Conservation (phyloP, 768 basidiomycete genomes). For the Naematelia aurantialba region DNA sequence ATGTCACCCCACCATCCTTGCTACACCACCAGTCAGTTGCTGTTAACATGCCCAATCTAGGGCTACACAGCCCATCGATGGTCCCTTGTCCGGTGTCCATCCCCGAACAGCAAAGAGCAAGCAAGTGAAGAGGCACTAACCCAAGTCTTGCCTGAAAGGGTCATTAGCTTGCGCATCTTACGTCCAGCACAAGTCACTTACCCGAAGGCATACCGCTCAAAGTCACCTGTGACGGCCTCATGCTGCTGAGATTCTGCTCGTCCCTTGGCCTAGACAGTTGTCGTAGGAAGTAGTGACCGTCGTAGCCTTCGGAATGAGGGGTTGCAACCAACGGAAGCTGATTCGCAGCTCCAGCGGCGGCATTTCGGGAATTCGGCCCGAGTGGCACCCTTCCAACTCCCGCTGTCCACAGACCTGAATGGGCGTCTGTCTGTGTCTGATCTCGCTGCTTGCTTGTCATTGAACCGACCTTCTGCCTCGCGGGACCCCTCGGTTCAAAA, state of each 20-base stretch:
- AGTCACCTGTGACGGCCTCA: constrained; percentile 51
- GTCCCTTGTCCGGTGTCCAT: too few relatives aligned
- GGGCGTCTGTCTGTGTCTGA: too few relatives aligned
- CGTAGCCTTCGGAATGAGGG: too few relatives aligned
- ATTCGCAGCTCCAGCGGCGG: background rate
- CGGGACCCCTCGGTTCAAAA: too few relatives aligned
- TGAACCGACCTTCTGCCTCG: too few relatives aligned
- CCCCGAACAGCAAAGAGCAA: background rate
- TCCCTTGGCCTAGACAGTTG: too few relatives aligned
- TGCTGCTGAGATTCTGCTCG: constrained; percentile 48
- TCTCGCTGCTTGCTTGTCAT: too few relatives aligned
- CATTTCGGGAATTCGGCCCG: background rate
- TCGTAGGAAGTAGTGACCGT: too few relatives aligned
- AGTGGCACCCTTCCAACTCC: background rate
- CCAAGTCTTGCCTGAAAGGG: background rate
- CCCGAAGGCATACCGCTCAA: constrained; percentile 77
- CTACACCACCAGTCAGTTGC: constrained; percentile 51
- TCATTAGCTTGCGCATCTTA: background rate
- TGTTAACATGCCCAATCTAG: background rate
- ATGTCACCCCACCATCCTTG: constrained; percentile 88
- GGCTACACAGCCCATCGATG: too few relatives aligned
- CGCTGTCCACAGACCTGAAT: too few relatives aligned
- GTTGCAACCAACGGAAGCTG: constrained; percentile 4
- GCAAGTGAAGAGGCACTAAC: background rate
- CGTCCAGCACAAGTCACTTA: constrained; percentile 51